phyloP scores from a whole-genome alignment of 139 green algal species.

The Chlamydomonas schloesseri region DNA sequence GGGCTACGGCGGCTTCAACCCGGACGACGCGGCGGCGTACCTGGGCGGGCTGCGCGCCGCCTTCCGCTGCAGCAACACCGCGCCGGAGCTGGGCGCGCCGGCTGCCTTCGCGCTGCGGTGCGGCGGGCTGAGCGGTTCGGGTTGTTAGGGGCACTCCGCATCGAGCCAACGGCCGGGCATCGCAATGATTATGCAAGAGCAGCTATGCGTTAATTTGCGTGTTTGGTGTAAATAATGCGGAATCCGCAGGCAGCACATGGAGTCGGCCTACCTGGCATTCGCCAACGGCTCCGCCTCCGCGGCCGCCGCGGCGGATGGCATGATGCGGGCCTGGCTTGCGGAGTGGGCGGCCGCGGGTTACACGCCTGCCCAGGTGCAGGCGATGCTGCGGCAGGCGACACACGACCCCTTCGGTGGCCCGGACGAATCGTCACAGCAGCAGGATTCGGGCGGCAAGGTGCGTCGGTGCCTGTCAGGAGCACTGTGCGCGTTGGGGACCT shows the following conservation, averaged over 20 bases:
- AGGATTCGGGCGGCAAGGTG: neutral
- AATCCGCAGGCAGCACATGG: constrained; percentile 25
- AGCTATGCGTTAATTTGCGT: no score
- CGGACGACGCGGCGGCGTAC: constrained; percentile 6
- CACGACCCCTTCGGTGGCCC: neutral
- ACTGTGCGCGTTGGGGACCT: no score
- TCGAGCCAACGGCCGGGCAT: no score
- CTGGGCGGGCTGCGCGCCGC: constrained; percentile 2
- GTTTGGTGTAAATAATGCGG: no score
- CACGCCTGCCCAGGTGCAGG: neutral
- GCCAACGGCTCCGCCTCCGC: neutral
- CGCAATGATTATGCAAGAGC: no score
- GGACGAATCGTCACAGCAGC: neutral
- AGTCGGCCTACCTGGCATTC: neutral
- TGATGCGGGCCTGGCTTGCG: constrained; percentile 1
- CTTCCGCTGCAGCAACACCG: constrained; percentile 11
- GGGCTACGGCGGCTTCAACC: neutral
- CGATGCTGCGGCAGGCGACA: neutral
- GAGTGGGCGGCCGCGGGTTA: neutral
- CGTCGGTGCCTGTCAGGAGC: no score
- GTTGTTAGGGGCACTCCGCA: no score
- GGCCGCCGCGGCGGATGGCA: neutral
- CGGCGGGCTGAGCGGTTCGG: neutral
- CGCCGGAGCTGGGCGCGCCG: neutral
- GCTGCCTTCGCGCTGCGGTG: neutral